A percentile compares a stretch with the other conserved stretches of the same genome.
Evolutionary conservation across 257 asterid genomes (phyloP).

Genomic region (Primulina eburnea): DNA sequence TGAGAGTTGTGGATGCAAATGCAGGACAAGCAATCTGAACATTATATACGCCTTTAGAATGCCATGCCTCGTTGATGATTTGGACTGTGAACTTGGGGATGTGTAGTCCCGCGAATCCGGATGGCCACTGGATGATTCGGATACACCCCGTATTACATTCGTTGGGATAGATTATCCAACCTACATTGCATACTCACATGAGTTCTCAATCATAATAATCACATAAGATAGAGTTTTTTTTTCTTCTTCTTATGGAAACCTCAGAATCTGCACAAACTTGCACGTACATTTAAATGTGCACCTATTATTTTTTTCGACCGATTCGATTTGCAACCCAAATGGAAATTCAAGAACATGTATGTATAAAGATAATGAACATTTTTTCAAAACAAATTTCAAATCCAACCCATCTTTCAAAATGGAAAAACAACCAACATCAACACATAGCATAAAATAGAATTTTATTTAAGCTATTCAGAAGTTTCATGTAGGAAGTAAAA

Average conservation of each 20-base stretch:
- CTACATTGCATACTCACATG: conserved; percentile 11
- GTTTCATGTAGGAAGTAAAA: too few species aligned
- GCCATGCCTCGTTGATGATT: conserved; percentile 48
- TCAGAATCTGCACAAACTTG: too few species aligned
- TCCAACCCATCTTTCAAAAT: too few species aligned
- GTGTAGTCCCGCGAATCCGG: conserved; percentile 51
- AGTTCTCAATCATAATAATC: neutral
- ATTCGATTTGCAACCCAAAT: neutral
- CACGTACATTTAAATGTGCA: too few species aligned
- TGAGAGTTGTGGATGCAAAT: conserved; percentile 53
- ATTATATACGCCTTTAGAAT: conserved; percentile 39
- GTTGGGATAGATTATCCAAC: conserved; percentile 27
- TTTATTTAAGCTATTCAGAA: too few species aligned
- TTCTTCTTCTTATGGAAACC: too few species aligned
- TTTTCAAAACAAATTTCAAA: too few species aligned
- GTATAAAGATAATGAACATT: too few species aligned
- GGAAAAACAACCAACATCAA: too few species aligned
- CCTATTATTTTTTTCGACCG: too few species aligned
- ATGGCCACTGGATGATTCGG: conserved; percentile 53
- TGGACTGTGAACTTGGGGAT: conserved; percentile 60
- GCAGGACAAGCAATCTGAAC: conserved; percentile 47
- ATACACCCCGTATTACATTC: conserved; percentile 30
- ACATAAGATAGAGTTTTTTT: too few species aligned
- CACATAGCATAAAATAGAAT: too few species aligned
- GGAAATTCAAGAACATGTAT: neutral